Base-by-base conservation (phyloP, 345 rosid genomes). In the Trapa bicornis region DNA sequence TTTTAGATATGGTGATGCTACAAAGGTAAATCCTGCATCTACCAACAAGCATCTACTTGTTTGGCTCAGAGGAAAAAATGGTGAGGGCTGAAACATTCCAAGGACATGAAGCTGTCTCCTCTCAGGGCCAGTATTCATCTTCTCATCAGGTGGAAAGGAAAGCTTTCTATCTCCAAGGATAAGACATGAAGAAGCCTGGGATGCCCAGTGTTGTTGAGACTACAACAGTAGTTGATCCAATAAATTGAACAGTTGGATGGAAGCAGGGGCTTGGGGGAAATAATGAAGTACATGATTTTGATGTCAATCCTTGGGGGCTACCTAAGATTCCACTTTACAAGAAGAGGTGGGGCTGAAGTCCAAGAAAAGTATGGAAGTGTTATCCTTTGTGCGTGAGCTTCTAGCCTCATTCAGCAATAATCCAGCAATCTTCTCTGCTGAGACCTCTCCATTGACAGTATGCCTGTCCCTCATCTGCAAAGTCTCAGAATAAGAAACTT, bases 341-440 rank as follows among this genome's bases (percentile, higher is more conserved):
- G 75, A 65, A 33, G 76, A 62, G 42, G 54, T 68, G 68, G 74
- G 71, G 61, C 81, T 85, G 72, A 94, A 86, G 78, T 87, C 96
- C 82, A 94, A 74, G 85, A 81, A 89, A 73, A 94, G 72, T 79
- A 94, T 74, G 35, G 99, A 85, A 72, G 97, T 91, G 75, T 94
- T 91, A 78, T 94, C 96, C 84, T 91, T 91, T 35, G 99, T 94
- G 67, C 93, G 91, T 82, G 79, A 80, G 37, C 82, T 77, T 78
- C 84, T 89, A 53, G 97, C 99, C 79, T 91, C 99, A 22, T 76
- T 77, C 85, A 94, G 79, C 73, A 91, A 72, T 69, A 75, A 76
- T 68, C 77, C 81, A 68, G 99, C 97, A 71, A 86, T 80, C 84
- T 84, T 86, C 85, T 86, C 92, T 8, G 88, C 86, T 13, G 70